Evolutionary conservation across 805 yeast species (phyloP).

Genomic region (Saccharomycopsis sp.): DNA sequence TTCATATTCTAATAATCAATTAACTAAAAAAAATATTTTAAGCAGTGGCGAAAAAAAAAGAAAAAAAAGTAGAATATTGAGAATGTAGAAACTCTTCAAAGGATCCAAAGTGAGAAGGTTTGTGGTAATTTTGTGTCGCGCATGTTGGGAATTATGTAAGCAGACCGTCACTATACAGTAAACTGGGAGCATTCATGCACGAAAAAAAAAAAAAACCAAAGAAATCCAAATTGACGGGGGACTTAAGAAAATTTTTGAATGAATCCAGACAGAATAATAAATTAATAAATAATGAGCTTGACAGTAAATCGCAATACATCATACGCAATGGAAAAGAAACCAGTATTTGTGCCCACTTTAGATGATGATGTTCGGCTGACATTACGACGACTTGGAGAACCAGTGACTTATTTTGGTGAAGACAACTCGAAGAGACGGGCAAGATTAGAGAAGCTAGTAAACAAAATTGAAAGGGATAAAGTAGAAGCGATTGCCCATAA

Average conservation of each 20-base stretch:
- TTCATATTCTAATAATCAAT: background rate
- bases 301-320: no score
- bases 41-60: background rate
- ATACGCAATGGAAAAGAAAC: no score
- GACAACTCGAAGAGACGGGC: slow-evolving; percentile 53
- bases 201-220: background rate
- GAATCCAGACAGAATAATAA: no score
- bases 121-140: background rate
- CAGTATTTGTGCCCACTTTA: slow-evolving; percentile 45
- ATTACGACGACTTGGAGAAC: slow-evolving; percentile 47
- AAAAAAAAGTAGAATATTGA: no score
- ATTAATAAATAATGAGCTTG: no score
- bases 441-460: slow-evolving; percentile 44
- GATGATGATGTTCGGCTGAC: slow-evolving; percentile 54
- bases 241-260: no score
- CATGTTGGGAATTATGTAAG: background rate
- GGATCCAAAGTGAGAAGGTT: no score
- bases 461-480: slow-evolving; percentile 6
- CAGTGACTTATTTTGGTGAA: slow-evolving; percentile 53
- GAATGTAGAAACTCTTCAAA: no score
- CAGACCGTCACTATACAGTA: no score
- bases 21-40: background rate
- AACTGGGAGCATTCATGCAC: background rate
- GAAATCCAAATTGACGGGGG: no score
- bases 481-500: background rate